Conservation (phyloP, 805 yeast species). For the Ogataea glucozyma region DNA sequence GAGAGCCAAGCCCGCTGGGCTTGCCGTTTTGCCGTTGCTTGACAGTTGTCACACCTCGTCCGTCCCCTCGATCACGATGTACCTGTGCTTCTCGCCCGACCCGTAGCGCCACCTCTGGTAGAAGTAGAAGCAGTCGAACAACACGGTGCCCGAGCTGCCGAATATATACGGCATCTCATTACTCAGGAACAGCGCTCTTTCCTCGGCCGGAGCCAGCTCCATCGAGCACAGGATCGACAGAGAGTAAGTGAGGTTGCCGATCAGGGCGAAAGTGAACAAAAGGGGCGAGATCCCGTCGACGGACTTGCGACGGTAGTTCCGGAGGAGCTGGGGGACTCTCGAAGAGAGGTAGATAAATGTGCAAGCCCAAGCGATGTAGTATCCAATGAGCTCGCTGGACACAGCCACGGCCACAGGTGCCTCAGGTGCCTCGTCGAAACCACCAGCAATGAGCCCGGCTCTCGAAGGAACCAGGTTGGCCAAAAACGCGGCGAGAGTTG, state of each 20-base stretch:
- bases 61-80: slow-evolving; percentile 20
- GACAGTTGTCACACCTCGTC: too few relatives aligned
- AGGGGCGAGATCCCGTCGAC: slow-evolving; percentile 85
- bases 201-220: slow-evolving; percentile 42
- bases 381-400: slow-evolving; percentile 29
- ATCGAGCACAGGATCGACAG: slow-evolving; percentile 70
- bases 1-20: too few relatives aligned
- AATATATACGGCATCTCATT: slow-evolving; percentile 79
- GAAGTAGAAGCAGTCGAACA: slow-evolving; percentile 72
- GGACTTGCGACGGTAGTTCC: slow-evolving; percentile 75
- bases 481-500: background rate
- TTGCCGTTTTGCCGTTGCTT: too few relatives aligned
- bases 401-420: slow-evolving; percentile 1
- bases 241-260: slow-evolving; percentile 78
- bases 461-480: slow-evolving; percentile 1
- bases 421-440: slow-evolving; percentile 32
- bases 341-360: slow-evolving; percentile 74
- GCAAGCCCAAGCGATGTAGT: slow-evolving; percentile 72
- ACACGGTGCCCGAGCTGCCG: slow-evolving; percentile 83
- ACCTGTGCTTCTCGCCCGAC: slow-evolving; percentile 14
- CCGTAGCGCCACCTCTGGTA: slow-evolving; percentile 52
- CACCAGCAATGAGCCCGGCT: slow-evolving; percentile 19
- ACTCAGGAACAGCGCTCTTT: slow-evolving; percentile 49
- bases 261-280: slow-evolving; percentile 73
- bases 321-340: slow-evolving; percentile 80